Conservation (phyloP, 352 stramenopile species). For the Phytophthora boehmeriae region DNA sequence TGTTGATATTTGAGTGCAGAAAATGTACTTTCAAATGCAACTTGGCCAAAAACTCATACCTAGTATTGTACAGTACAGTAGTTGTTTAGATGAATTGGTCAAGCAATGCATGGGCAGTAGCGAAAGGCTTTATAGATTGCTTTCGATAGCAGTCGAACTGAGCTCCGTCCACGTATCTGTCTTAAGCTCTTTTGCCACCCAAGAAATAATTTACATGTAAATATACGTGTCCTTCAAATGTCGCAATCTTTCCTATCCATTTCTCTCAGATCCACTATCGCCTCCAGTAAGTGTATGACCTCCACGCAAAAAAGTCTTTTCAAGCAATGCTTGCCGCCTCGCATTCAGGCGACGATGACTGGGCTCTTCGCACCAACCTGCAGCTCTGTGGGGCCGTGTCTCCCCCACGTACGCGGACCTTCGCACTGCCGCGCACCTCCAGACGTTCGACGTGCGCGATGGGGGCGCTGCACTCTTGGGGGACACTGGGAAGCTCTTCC, state of each 20-base stretch:
- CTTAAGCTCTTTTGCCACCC: too few relatives aligned
- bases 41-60: too few relatives aligned
- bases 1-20: slow-evolving; percentile 17
- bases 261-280: background rate
- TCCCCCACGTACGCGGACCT: slow-evolving; percentile 61
- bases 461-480: slow-evolving; percentile 52
- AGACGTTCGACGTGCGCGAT: slow-evolving; percentile 75
- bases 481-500: slow-evolving; percentile 50
- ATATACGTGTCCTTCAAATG: too few relatives aligned
- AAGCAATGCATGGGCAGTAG: too few relatives aligned
- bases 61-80: too few relatives aligned
- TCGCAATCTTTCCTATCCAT: background rate
- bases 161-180: too few relatives aligned
- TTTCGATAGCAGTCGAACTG: too few relatives aligned
- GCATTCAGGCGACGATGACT: slow-evolving; percentile 42
- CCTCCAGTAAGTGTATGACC: background rate
- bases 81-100: too few relatives aligned
- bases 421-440: slow-evolving; percentile 54
- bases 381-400: slow-evolving; percentile 66
- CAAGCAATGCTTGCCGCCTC: slow-evolving; percentile 10
- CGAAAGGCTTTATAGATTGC: too few relatives aligned
- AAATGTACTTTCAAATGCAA: too few relatives aligned
- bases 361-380: slow-evolving; percentile 57
- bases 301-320: background rate
- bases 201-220: too few relatives aligned